Evolutionary conservation across 78 protist genomes (phyloP), one percentile per base, ranked within the genome.

Genomic region (Dictyostelium firmibasis): DNA sequence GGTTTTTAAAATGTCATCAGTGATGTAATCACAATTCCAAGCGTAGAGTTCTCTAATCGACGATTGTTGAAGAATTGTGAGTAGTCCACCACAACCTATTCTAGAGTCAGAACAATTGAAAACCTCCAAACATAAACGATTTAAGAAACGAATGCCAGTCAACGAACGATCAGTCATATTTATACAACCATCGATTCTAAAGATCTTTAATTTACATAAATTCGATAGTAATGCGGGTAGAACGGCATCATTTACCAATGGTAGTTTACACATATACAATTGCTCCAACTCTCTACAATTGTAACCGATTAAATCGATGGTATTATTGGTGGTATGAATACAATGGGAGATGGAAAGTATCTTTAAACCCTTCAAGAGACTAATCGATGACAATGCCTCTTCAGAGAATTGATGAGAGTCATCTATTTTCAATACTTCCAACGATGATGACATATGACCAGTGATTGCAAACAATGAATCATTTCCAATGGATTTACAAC

Each of bases 251-350:
- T 79, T 89, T 0, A 89, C 64, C 13, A 38, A 31, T 64, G 84
- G 85, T 35, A 69, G 11, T 31, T 69, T 81, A 6, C 75, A 81
- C 41, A 78, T 77, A 33, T 81, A 89, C 36, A 89, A 78, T 44
- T 89, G 86, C 3, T 53, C 60, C 43, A 89, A n/a, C 13, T 89
- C 87, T 60, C 57, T 83, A 33, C 94, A 89, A n/a, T 81, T 38
- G 20, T 35, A 64, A 16, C 78, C 25, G 25, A 89, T 44, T 13
- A 81, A 16, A 25, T 89, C 94, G 20, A 81, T 27, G 5, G 60
- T 84, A 16, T 35, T 35, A 62, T 89, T 78, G 23, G 94, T 81
- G 70, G 84, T 35, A 70, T 89, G 41, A 1, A 27, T 31, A 50
- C 82, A 81, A 25, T 85, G 86, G 0, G 88, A 81, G 23, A 89